Evolutionary conservation across 352 stramenopile genomes (phyloP).

Genomic region (Pythium rhizo-oryzae): DNA sequence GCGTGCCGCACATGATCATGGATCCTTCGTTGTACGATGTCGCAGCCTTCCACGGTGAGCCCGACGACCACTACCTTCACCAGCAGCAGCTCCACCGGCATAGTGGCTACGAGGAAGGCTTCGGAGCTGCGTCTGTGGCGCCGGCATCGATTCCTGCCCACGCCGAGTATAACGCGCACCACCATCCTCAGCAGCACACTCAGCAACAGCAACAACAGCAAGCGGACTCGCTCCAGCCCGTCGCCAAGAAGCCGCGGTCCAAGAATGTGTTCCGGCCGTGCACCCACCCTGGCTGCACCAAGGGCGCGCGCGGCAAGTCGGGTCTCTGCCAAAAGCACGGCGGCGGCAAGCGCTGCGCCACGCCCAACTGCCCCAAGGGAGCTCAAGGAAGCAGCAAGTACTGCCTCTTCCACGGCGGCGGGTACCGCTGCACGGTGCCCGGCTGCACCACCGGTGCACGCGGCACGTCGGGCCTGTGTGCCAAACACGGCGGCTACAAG

Average conservation of each 20-base stretch:
- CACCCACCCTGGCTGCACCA: slow-evolving; percentile 60
- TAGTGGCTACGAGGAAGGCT: slow-evolving; percentile 8
- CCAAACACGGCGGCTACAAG: slow-evolving; percentile 84
- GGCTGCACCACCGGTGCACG: slow-evolving; percentile 77
- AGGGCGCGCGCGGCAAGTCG: slow-evolving; percentile 79
- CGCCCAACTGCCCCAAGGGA: slow-evolving; percentile 70
- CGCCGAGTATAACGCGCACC: slow-evolving; percentile 1
- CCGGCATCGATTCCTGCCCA: background rate
- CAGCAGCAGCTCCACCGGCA: background rate
- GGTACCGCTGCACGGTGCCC: slow-evolving; percentile 77
- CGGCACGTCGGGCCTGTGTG: slow-evolving; percentile 73
- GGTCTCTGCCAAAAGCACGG: slow-evolving; percentile 87
- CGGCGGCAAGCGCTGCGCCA: slow-evolving; percentile 76
- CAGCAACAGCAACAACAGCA: background rate
- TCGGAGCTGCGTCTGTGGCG: background rate
- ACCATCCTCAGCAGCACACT: background rate
- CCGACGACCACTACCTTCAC: slow-evolving; percentile 10
- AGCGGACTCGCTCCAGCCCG: slow-evolving; percentile 32
- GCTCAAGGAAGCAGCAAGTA: slow-evolving; percentile 77
- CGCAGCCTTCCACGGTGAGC: slow-evolving; percentile 1
- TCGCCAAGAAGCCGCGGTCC: slow-evolving; percentile 62
- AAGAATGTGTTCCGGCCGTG: slow-evolving; percentile 81
- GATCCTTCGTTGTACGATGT: slow-evolving; percentile 18
- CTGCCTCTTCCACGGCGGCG: slow-evolving; percentile 85
- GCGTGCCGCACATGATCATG: slow-evolving; percentile 1